Conservation (phyloP, 2,329 filamentous ascomycete species). For the Xylariaceae sp. region DNA sequence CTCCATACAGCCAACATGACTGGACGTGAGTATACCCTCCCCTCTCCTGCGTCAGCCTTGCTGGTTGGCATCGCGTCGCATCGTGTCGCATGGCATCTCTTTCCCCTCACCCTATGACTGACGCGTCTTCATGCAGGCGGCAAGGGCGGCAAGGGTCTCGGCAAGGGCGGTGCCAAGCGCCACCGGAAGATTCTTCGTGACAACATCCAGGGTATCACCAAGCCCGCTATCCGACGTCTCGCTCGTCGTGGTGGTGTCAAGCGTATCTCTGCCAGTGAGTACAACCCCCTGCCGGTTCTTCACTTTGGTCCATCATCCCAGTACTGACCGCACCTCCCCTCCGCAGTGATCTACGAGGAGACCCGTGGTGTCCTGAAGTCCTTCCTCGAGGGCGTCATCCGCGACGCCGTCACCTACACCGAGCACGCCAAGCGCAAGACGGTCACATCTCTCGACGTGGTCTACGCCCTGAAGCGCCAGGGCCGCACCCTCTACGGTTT, state of each 20-base stretch:
- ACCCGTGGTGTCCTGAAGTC: conserved; percentile 76
- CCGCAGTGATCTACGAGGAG: conserved; percentile 71
- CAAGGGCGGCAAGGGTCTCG: conserved; percentile 95
- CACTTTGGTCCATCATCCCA: neutral
- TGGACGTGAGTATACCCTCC: conserved; percentile 22
- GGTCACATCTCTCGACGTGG: conserved; percentile 57
- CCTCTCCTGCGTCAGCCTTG: conserved; percentile 2
- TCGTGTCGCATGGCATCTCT: neutral
- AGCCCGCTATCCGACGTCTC: conserved; percentile 97
- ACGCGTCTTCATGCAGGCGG: conserved; percentile 64
- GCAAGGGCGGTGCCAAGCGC: conserved; percentile 97
- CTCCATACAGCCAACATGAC: conserved; percentile 22
- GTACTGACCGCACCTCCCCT: conserved; percentile 37
- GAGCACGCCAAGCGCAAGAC: conserved; percentile 78
- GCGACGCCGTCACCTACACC: conserved; percentile 73
- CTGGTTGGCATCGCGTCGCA: neutral
- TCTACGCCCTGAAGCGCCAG: conserved; percentile 56
- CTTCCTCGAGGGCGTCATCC: conserved; percentile 76
- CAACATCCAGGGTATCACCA: conserved; percentile 99
- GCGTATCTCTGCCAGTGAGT: conserved; percentile 92
- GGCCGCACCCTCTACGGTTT: conserved; percentile 60
- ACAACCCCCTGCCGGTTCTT: conserved; percentile 29
- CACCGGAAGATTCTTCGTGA: conserved; percentile 98
- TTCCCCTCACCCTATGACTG: conserved; percentile 35
- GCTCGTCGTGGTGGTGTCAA: conserved; percentile 99